These are phyloP conservation scores for Stemphylium beticola DNA, from an alignment of 2,329 filamentous ascomycete genomes.

Conservation along the genomic window DNA sequence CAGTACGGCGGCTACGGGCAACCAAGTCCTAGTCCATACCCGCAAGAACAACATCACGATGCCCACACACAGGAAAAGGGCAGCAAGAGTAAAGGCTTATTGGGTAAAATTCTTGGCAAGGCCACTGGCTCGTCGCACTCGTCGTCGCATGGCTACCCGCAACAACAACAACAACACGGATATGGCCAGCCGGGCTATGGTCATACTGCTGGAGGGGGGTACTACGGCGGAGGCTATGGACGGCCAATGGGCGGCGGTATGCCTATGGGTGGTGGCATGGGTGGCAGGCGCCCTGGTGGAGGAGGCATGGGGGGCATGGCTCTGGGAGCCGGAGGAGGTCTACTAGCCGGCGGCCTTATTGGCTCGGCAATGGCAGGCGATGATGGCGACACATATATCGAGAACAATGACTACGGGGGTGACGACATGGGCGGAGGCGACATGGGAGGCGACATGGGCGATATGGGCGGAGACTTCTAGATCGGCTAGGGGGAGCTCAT, in stretches of 20 bases:
- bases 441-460: constrained; percentile 36
- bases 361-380: constrained; percentile 65
- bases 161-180: constrained; percentile 29
- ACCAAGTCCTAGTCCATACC: constrained; percentile 25
- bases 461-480: constrained; percentile 23
- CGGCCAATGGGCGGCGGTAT: constrained; percentile 53
- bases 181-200: constrained; percentile 33
- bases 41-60: constrained; percentile 18
- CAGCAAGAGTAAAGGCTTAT: constrained; percentile 50
- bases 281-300: constrained; percentile 47
- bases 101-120: constrained; percentile 62
- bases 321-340: constrained; percentile 78
- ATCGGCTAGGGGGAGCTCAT: not conserved
- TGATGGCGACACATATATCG: constrained; percentile 29
- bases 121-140: constrained; percentile 40
- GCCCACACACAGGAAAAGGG: constrained; percentile 36
- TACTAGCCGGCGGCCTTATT: constrained; percentile 78
- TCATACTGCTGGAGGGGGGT: constrained; percentile 16
- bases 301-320: constrained; percentile 77
- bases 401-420: constrained; percentile 24
- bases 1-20: constrained; percentile 35
- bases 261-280: constrained; percentile 12
- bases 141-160: constrained; percentile 49
- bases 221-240: constrained; percentile 39
- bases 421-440: constrained; percentile 34